Evolutionary conservation across 768 basidiomycete genomes (phyloP), one percentile per base, ranked within the genome.

Genomic region (Candolleomyces efflorescens): DNA sequence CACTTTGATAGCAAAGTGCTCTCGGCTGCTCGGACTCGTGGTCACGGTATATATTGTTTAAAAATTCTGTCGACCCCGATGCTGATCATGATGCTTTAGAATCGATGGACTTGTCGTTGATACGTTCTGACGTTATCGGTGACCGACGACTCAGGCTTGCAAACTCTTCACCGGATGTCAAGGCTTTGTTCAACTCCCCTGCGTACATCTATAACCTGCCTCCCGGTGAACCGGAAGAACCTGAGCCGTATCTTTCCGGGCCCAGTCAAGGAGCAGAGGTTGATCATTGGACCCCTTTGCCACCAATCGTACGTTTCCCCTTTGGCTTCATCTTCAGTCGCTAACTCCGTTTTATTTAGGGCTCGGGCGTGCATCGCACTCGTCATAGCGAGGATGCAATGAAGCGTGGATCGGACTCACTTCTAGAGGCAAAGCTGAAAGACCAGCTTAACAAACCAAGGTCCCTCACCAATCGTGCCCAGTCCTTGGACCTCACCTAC

Each of bases 1-100:
- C 94, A 96, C 71, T 96, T 97, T 70, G 93, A 97, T 68, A 93
- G 92, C 75, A 97, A 94, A 71, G 85, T 97, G 1, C 78, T 97
- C 49, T 87, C 94, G 15, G 87, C 89, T 20, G 83, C 88, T 9
- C 80, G 85, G 64, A 82, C 85, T 51, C 82, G 84, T 58, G 89
- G 89, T 67, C 77, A 78, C 71, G 80, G 79, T 79, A 63, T 60
- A 75, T 43, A 5, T 26, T 47, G 23, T 15, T 36, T 38, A 60
- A 32, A 54, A 44, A 26, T 61, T 32, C 45, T 49, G 44, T 15
- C 13, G 52, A 32, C 27, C 51, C 50, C 39, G 32, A 9, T 55
- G 48, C 15, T 55, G 52, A 23, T 52, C 41, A 5, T 56, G 27
- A 56, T 50, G 56, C 64, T 51, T 17, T 63, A 90, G 90, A 90